Percentiles rank a stretch among this genome's conserved stretches.
These are phyloP conservation scores for Hymenoscyphus fructigenus DNA, from an alignment of 2,329 filamentous ascomycete genomes.

Conservation along the genomic window DNA sequence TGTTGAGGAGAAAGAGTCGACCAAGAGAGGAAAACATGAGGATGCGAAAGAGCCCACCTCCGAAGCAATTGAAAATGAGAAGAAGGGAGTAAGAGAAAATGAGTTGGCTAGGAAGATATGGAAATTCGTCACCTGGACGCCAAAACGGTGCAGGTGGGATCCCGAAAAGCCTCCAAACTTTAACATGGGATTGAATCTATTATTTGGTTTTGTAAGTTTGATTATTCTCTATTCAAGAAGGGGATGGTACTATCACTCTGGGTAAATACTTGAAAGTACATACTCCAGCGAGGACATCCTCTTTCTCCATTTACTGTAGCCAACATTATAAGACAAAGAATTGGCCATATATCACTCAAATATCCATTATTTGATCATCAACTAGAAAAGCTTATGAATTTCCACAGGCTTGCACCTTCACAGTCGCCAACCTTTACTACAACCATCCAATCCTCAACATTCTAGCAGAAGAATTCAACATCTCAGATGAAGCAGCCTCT, in stretches of 20 bases:
- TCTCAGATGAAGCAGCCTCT: conserved; percentile 66
- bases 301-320: background rate
- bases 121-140: conserved; percentile 54
- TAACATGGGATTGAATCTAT: conserved; percentile 64
- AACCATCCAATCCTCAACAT: conserved; percentile 77
- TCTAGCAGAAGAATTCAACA: conserved; percentile 67
- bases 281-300: background rate
- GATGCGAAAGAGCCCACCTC: conserved; percentile 10
- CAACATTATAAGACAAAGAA: no score
- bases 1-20: background rate
- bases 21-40: background rate
- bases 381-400: background rate
- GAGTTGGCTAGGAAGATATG: conserved; percentile 18
- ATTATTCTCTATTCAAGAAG: background rate
- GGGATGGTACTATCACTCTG: background rate
- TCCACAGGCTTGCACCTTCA: conserved; percentile 56
- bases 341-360: background rate
- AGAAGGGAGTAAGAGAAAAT: conserved; percentile 6
- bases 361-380: background rate
- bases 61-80: background rate
- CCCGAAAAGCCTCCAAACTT: conserved; percentile 65
- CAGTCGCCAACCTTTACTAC: conserved; percentile 80
- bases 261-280: background rate
- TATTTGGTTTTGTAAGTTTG: conserved; percentile 52
- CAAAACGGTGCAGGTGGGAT: conserved; percentile 67